Evolutionary conservation across 2,329 filamentous ascomycete species (phyloP), one percentile per base, ranked within the genome.

Genomic region (Basipetospora chlamydospora): DNA sequence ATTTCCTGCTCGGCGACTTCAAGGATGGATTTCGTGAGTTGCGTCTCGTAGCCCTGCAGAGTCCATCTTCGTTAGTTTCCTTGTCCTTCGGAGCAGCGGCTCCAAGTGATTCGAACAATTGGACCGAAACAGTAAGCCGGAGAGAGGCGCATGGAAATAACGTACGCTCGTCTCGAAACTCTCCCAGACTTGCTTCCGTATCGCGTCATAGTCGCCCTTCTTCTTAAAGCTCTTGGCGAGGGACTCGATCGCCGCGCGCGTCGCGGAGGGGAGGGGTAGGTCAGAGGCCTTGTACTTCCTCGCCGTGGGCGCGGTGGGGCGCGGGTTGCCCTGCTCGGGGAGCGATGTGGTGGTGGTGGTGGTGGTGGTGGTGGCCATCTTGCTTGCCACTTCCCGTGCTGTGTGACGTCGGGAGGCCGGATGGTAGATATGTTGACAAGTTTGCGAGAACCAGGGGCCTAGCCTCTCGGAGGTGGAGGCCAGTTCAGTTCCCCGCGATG

Each of bases 191-290:
- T 81, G 70, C 52, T 85, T 87, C 42, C 82, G 75, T 43, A 87
- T 70, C 11, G 69, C 63, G 56, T 90, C 83, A 50, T 87, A 90
- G 39, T 80, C 80, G 42, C 83, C 83, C 56, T 84, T 85, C 60
- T 87, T 88, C 58, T 87, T 87, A 61, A 87, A 88, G 9, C 71
- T 78, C 50, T 83, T 77, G n/a, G 81, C 72, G 16, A 88, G 67
- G 12, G 67, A 70, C 47, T 87, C 81, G 39, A 88, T 84, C 2
- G 78, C 76, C 2, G 71, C 69, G 44, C 80, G 69, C 36, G 83
- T 82, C n/a, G 74, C 69, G 3, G 77, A 79, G 5, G 80, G 71
- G 15, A 87, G 59, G 2, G 82, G 82, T 13, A 88, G 64, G 46
- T 88, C 82, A 0, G 77, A 78, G 3, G 80, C 72, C 54, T 84